Percentiles rank a stretch among this genome's conserved stretches.
Evolutionary conservation across 495 filamentous ascomycete species (phyloP).

Genomic region (Aspergillus bertholletiae): DNA sequence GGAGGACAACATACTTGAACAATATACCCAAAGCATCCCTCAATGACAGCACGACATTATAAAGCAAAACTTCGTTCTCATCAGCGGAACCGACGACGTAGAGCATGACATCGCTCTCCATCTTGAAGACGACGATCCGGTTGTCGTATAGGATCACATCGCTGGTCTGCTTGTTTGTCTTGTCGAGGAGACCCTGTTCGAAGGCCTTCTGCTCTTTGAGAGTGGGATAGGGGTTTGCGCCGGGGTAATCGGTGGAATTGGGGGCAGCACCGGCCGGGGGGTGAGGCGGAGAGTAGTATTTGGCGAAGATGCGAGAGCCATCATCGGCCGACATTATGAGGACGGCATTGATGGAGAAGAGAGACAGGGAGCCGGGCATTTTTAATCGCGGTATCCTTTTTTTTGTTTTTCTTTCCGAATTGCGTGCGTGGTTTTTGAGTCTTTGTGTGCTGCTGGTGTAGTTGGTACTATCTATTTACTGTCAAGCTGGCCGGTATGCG

Average conservation of each 20-base stretch:
- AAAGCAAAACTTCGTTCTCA: constrained; percentile 95
- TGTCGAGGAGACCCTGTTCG: constrained; percentile 92
- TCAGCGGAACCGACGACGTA: constrained; percentile 90
- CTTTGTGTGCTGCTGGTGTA: constrained; percentile 4
- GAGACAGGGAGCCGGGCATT: constrained; percentile 59
- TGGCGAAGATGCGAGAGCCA: constrained; percentile 84
- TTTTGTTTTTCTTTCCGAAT: background rate
- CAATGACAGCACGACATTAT: constrained; percentile 85
- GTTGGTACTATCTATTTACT: constrained; percentile 23
- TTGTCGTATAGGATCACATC: constrained; percentile 98
- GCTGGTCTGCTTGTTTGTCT: constrained; percentile 90
- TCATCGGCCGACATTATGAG: constrained; percentile 87
- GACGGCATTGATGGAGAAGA: constrained; percentile 91
- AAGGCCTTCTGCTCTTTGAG: constrained; percentile 91
- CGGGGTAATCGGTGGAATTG: constrained; percentile 53
- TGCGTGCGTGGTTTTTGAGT: background rate
- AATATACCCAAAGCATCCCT: constrained; percentile 86
- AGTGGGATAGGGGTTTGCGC: constrained; percentile 79
- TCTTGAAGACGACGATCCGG: constrained; percentile 93
- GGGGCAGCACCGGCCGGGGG: constrained; percentile 52
- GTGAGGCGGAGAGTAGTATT: constrained; percentile 93
- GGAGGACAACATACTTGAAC: constrained; percentile 68
- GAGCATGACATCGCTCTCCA: constrained; percentile 94
- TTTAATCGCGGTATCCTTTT: constrained; percentile 18
- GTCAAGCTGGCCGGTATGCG: constrained; percentile 38